Evolutionary conservation across 345 rosid genomes (phyloP).

Genomic region (Cardamine chenopodiifolia): DNA sequence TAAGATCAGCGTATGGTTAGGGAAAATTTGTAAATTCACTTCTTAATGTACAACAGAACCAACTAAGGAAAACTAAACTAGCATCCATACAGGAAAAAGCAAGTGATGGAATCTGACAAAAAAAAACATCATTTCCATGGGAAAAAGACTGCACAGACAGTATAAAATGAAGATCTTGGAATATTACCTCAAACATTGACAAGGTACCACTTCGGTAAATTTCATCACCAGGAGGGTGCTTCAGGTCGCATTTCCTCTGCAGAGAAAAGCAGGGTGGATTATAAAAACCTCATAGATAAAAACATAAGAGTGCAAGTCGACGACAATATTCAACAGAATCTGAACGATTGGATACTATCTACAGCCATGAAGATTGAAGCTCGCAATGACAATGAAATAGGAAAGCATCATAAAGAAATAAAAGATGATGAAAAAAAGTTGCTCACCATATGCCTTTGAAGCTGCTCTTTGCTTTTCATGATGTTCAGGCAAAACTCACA

Average conservation of each 20-base stretch:
- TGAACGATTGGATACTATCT: neutral
- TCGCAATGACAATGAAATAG: neutral
- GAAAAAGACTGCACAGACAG: neutral
- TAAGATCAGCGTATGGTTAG: neutral
- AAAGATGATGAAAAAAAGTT: conserved; percentile 6
- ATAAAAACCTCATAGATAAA: neutral
- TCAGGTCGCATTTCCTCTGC: conserved; percentile 91
- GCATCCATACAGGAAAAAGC: neutral
- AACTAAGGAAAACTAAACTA: neutral
- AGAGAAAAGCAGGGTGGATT: conserved; percentile 15
- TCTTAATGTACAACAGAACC: neutral
- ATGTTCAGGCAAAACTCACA: conserved; percentile 97
- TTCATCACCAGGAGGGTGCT: conserved; percentile 99
- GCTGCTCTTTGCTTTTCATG: conserved; percentile 97
- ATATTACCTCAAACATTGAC: conserved; percentile 95
- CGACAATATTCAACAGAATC: neutral
- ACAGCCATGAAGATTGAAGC: neutral
- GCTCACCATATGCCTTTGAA: conserved; percentile 98
- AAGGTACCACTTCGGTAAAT: conserved; percentile 90
- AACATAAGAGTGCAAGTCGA: neutral
- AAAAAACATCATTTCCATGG: neutral
- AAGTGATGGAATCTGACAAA: neutral
- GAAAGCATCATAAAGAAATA: neutral
- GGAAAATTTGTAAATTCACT: neutral
- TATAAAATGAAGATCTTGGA: neutral